Evolutionary conservation across 202 grass and related monocot species (phyloP), one percentile per base, ranked within the genome.

Genomic region (Zizania palustris): DNA sequence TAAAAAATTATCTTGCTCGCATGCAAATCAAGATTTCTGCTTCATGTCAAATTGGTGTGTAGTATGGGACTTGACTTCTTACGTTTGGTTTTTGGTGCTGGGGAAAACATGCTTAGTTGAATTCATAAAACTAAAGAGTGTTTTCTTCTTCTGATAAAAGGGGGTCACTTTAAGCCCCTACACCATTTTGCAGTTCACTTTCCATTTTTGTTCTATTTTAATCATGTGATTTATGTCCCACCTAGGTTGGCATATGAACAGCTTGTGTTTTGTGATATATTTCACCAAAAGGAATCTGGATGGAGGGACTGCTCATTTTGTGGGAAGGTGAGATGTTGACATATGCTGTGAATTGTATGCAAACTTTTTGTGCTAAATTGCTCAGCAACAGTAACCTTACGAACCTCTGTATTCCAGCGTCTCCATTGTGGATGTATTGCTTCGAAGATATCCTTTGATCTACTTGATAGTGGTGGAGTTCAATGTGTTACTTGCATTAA

Each of bases 261-360:
- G 72, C 80, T 89, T 64, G 65, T 90, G 16, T 99, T 96, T 63
- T 99, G 92, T 77, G 86, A 99, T 76, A 91, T 99, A 82, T 99
- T 96, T 85, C 96, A 99, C 83, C 90, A 88, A 57, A 91, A 91
- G 80, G 92, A 99, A 76, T 99, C 96, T 11, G 96, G 96, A 28
- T 99, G 96, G 96, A 96, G 96, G 79, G 92, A 96, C 41, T 99
- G 96, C 79, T 88, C 86, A 34, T 99, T 86, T 45, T 99, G 96
- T 87, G 85, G 90, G 65, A 99, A 99, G 92, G 96, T 99, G 81
- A 80, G 67, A 39, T 44, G 77, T 33, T 53, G 9, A 55, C 18
- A 40, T 50, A 73, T 80, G 21, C 33, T 22, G 15, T 61, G 5
- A 82, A 69, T 72, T 61, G 42, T 45, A 13, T 66, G 43, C 67